A percentile compares a stretch with the other conserved stretches of the same genome.
These are phyloP conservation scores for Fusarium transvaalense DNA, from an alignment of 2,329 filamentous ascomycete genomes.

Conservation along the genomic window DNA sequence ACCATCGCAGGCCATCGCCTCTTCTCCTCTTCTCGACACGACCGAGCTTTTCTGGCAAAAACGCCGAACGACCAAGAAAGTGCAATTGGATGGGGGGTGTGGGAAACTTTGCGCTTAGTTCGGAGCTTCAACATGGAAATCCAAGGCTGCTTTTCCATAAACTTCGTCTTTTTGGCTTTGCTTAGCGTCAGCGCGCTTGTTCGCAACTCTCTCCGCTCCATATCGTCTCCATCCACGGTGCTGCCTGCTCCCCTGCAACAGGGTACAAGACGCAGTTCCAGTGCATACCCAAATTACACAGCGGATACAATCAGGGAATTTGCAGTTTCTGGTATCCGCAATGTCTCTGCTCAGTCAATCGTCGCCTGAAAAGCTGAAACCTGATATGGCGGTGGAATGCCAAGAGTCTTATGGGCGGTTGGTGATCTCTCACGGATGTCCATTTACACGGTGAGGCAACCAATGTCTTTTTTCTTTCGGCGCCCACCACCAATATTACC, in stretches of 20 bases:
- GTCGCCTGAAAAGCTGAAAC: constrained; percentile 19
- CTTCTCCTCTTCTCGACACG: constrained; percentile 27
- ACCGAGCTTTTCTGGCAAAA: constrained; percentile 28
- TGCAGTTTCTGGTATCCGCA: constrained; percentile 29
- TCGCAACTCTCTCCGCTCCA: constrained; percentile 41
- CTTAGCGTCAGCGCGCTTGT: constrained; percentile 52
- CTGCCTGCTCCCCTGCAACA: constrained; percentile 28
- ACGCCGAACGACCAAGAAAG: constrained; percentile 36
- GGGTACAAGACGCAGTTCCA: constrained; percentile 33
- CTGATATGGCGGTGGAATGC: constrained; percentile 19
- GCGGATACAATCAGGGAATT: constrained; percentile 35
- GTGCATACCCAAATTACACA: constrained; percentile 39
- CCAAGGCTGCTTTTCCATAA: constrained; percentile 53
- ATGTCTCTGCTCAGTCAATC: constrained; percentile 21
- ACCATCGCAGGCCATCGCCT: constrained; percentile 18
- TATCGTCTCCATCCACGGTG: constrained; percentile 23
- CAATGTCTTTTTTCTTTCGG: constrained; percentile 21
- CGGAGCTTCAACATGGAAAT: constrained; percentile 42
- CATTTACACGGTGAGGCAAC: constrained; percentile 41
- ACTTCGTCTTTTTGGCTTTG: constrained; percentile 45
- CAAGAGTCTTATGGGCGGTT: constrained; percentile 25
- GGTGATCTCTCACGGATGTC: constrained; percentile 31
- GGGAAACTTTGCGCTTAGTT: constrained; percentile 34
- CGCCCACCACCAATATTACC: constrained; percentile 37
- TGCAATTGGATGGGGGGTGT: constrained; percentile 44